Evolutionary conservation across 345 rosid species (phyloP).

Genomic region (Eucalyptus lansdowneana): DNA sequence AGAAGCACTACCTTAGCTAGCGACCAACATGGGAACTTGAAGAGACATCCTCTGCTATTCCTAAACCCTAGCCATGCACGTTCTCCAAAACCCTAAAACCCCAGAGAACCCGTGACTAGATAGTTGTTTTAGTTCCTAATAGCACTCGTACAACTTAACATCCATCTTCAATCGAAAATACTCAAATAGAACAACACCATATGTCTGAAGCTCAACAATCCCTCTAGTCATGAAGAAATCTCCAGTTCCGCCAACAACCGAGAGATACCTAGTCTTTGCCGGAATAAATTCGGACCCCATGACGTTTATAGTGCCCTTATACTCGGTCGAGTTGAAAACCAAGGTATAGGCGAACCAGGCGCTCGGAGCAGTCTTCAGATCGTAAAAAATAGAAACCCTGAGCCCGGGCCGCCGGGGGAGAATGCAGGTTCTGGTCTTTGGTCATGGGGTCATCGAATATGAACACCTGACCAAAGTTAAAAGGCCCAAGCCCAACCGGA

Average conservation of each 20-base stretch:
- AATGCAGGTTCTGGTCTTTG: background rate
- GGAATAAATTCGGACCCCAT: slow-evolving; percentile 44
- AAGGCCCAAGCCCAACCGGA: background rate
- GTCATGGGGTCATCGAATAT: background rate
- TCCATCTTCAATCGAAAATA: slow-evolving; percentile 43
- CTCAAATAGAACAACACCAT: slow-evolving; percentile 17
- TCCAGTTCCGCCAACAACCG: slow-evolving; percentile 53
- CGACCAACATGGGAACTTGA: background rate
- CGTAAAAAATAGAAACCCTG: slow-evolving; percentile 60
- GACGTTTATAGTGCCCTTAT: slow-evolving; percentile 39
- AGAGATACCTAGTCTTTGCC: slow-evolving; percentile 51
- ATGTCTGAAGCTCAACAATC: slow-evolving; percentile 32
- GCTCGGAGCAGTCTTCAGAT: slow-evolving; percentile 21
- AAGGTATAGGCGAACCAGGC: slow-evolving; percentile 45
- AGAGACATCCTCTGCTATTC: background rate
- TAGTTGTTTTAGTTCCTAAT: background rate
- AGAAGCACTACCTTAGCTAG: background rate
- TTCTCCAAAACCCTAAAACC: background rate
- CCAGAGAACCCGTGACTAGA: background rate
- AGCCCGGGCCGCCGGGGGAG: slow-evolving; percentile 34
- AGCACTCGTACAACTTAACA: slow-evolving; percentile 32
- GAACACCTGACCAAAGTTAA: background rate
- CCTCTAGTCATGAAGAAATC: slow-evolving; percentile 72
- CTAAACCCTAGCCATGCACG: background rate
- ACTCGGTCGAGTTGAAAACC: slow-evolving; percentile 11